These are phyloP conservation scores for Globisporangium cystogenes DNA, from an alignment of 352 stramenopile species.

Conservation along the genomic window DNA sequence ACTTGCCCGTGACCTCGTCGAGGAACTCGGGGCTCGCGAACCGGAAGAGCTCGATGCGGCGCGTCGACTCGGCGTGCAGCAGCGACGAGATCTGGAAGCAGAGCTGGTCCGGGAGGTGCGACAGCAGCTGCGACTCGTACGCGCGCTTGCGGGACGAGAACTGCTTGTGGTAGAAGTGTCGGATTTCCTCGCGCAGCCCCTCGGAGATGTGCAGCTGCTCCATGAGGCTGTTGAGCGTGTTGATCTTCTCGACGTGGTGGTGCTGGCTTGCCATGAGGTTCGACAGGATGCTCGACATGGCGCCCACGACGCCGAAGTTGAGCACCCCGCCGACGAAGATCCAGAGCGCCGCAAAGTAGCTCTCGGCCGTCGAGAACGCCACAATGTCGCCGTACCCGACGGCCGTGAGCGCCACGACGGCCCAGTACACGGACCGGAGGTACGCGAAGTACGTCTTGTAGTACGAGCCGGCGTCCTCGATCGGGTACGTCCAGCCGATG, in stretches of 20 bases:
- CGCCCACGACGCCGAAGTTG: constrained; percentile 74
- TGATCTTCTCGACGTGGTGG: constrained; percentile 66
- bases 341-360: constrained; percentile 65
- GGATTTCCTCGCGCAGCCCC: constrained; percentile 48
- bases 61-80: constrained; percentile 54
- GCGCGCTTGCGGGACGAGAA: constrained; percentile 50
- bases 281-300: constrained; percentile 76
- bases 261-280: constrained; percentile 58
- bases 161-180: constrained; percentile 68
- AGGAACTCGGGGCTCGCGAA: constrained; percentile 59
- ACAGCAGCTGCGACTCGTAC: constrained; percentile 68
- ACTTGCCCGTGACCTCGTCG: constrained; percentile 77
- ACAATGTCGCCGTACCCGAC: constrained; percentile 77
- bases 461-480: constrained; percentile 24
- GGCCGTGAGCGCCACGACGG: constrained; percentile 57
- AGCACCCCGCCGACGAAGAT: constrained; percentile 71
- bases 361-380: constrained; percentile 67
- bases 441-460: constrained; percentile 61
- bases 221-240: constrained; percentile 57
- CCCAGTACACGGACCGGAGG: constrained; percentile 70
- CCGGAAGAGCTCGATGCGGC: constrained; percentile 53
- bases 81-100: constrained; percentile 73
- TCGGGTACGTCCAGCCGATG: constrained; percentile 39
- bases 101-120: constrained; percentile 61
- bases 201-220: constrained; percentile 51